Conservation (phyloP, 345 rosid species). For the Streptanthus diversifolius region DNA sequence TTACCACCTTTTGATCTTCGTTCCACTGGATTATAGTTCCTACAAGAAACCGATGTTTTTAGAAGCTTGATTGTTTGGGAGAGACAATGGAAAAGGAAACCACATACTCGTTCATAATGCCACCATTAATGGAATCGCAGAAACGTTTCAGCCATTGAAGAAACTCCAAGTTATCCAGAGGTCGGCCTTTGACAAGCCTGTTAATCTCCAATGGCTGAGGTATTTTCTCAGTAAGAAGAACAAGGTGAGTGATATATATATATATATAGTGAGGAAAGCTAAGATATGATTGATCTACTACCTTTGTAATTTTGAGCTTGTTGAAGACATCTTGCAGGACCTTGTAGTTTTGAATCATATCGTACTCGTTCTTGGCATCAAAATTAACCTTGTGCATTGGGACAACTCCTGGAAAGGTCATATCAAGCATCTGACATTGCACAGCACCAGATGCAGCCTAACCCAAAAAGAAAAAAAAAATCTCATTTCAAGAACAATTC, state of each 20-base stretch:
- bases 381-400: slow-evolving; percentile 99
- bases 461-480: background rate
- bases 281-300: background rate
- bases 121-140: slow-evolving; percentile 95
- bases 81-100: background rate
- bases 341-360: slow-evolving; percentile 95
- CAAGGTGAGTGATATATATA: background rate
- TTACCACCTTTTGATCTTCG: slow-evolving; percentile 79
- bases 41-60: slow-evolving; percentile 18
- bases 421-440: slow-evolving; percentile 94
- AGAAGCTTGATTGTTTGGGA: background rate
- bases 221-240: background rate
- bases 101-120: slow-evolving; percentile 85
- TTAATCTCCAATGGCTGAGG: slow-evolving; percentile 87
- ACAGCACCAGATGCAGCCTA: slow-evolving; percentile 98
- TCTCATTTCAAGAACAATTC: background rate
- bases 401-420: slow-evolving; percentile 89
- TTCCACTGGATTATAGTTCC: slow-evolving; percentile 91
- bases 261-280: background rate
- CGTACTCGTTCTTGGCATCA: slow-evolving; percentile 90
- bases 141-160: slow-evolving; percentile 93
- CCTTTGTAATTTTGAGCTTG: slow-evolving; percentile 93
- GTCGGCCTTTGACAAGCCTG: slow-evolving; percentile 85
- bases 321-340: slow-evolving; percentile 88
- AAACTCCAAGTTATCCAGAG: slow-evolving; percentile 97